Base-by-base conservation (phyloP, 2,329 filamentous ascomycete genomes). In the Drechslerella dactyloides region DNA sequence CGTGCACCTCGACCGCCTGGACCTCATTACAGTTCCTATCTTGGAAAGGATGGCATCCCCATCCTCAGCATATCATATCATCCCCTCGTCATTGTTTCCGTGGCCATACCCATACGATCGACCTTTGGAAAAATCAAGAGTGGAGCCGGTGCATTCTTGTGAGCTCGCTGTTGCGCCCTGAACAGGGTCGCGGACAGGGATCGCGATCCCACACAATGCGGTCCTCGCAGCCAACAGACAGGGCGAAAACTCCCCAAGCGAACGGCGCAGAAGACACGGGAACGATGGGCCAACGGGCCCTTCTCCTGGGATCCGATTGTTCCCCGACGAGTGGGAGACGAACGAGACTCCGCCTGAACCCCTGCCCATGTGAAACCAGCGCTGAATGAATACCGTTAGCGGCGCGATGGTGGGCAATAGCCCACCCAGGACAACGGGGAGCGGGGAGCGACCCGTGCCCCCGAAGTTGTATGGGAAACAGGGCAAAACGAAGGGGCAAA, bases 21-120 rank as follows among this genome's bases (percentile, higher is more conserved):
- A 53, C 46, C 13, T 44, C 44, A 70, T 64, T 64, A 70, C 66
- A 70, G 63, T 54, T 63, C 66, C 66, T 64, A 70, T 70, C 66
- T 44, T 13, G 59, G 66, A 55, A 50, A 46, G 40, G 51, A 37
- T 55, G 35, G 42, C 55, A 44, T 1, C 55, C 21, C 40, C 17
- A 35, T 35, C 50, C 10, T 17, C 11, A 17, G 1, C 17, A n/a
- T 40, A 63, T 54, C 54, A 55, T 23, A 40, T 60, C 40, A 30
- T 19, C 56, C 54, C 4, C 37, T n/a, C 46, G 44, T 53, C 63
- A 50, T 59, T 59, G 66, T 55, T 60, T 70, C 66, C 66, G 59
- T 48, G 59, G 63, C 19, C 59, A 70, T 70, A 59, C 42, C 33
- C 59, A 30, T 4, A 21, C 54, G 44, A 59, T 59, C 63, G 59